Evolutionary conservation across 2,329 filamentous ascomycete species (phyloP), one percentile per base, ranked within the genome.

Genomic region (Xylaria sp.): DNA sequence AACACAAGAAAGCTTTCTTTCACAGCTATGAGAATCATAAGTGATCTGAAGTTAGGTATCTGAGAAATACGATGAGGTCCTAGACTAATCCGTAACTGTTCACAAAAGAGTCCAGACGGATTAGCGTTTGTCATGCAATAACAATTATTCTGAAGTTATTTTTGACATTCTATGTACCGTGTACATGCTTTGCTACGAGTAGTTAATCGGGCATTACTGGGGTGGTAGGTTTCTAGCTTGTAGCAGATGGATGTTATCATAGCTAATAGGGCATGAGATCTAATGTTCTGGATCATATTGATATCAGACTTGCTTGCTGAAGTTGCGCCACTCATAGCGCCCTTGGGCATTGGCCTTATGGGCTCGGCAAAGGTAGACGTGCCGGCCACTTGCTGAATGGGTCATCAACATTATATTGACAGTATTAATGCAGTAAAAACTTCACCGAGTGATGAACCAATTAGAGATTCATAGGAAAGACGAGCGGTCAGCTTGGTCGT

Each of bases 401-500:
- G n/a, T 38, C 33, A 38, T 60, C 23, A 53, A 31, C 13, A 54
- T 31, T 44, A 36, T 64, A 51, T n/a, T 31, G 15, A 36, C 53
- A 6, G 13, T 48, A 46, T 53, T 59, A 56, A 49, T 46, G 60
- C 53, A 59, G 48, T 59, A 26, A 20, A 42, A 66, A 64, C 20
- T 11, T 15, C 49, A 13, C 17, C 31, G 40, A 38, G 44, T 38
- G 38, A 53, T 13, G 31, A 49, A 59, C 31, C 10, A 33, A 9
- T 23, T 13, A 64, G 56, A 59, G 33, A 26, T 44, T 46, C 26
- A 6, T 31, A 58, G 59, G 48, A 66, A 26, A 33, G 33, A 63
- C 57, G 40, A 64, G 46, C 54, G 56, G 63, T 46, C 44, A 54
- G 17, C 53, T 61, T 31, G 49, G n/a, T 65, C 33, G 54, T 58